Conservation (phyloP, 805 yeast genomes). For the Candida piceae region DNA sequence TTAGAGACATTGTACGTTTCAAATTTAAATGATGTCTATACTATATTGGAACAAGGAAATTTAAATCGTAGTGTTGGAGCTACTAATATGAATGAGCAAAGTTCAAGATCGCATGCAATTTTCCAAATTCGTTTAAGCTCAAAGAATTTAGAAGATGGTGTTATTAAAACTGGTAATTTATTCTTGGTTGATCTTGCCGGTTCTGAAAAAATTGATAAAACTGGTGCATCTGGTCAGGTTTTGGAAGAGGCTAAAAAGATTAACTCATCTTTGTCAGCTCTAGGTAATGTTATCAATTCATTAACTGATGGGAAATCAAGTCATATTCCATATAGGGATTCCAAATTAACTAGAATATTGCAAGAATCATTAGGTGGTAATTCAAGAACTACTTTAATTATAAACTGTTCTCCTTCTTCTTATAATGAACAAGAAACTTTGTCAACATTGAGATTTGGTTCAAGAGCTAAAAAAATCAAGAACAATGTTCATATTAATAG, state of each 20-base stretch:
- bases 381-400: conserved; percentile 66
- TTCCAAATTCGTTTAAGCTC: conserved; percentile 67
- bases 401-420: conserved; percentile 65
- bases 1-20: conserved; percentile 58
- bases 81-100: conserved; percentile 67
- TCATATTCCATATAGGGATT: conserved; percentile 72
- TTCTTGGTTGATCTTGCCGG: conserved; percentile 85
- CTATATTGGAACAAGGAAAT: conserved; percentile 55
- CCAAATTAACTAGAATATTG: conserved; percentile 70
- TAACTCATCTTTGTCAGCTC: conserved; percentile 68
- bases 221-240: conserved; percentile 72
- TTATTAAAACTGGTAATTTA: conserved; percentile 56
- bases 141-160: conserved; percentile 48
- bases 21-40: conserved; percentile 51
- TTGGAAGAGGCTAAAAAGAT: conserved; percentile 82
- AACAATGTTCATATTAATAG: conserved; percentile 60
- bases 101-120: conserved; percentile 79
- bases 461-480: conserved; percentile 61
- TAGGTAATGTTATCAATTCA: conserved; percentile 78
- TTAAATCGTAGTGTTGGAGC: conserved; percentile 49
- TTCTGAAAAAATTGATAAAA: conserved; percentile 70
- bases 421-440: conserved; percentile 58
- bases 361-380: conserved; percentile 83
- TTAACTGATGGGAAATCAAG: conserved; percentile 63
- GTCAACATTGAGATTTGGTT: conserved; percentile 70